phyloP scores from a whole-genome alignment of 2,329 filamentous ascomycete species.

The Corniculantispora saksenae region DNA sequence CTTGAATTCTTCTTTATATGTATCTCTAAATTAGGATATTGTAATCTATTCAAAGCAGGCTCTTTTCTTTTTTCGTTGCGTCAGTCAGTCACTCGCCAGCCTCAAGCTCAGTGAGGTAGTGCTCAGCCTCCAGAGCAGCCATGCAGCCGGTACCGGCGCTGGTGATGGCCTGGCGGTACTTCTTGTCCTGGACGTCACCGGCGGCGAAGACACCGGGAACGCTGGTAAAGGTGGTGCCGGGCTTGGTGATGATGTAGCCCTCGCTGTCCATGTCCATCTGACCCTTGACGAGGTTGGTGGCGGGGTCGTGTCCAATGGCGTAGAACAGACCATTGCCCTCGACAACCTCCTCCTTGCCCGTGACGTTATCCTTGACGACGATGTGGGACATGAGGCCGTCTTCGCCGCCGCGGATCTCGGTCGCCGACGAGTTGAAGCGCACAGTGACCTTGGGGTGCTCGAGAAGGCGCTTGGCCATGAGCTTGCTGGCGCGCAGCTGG shows the following conservation, averaged over 20 bases:
- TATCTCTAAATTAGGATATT: background rate
- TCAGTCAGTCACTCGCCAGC: constrained; percentile 31
- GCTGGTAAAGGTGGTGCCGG: constrained; percentile 85
- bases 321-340: constrained; percentile 95
- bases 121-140: constrained; percentile 93
- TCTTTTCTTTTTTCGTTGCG: constrained; percentile 1
- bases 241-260: constrained; percentile 85
- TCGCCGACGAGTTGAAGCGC: constrained; percentile 77
- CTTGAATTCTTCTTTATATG: background rate
- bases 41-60: constrained; percentile 4
- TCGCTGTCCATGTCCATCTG: constrained; percentile 87
- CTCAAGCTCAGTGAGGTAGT: constrained; percentile 80
- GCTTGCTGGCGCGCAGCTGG: constrained; percentile 81
- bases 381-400: constrained; percentile 88
- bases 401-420: constrained; percentile 81
- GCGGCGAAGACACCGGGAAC: constrained; percentile 92
- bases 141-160: constrained; percentile 95
- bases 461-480: constrained; percentile 85
- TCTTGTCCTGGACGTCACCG: constrained; percentile 98
- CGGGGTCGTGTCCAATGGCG: constrained; percentile 94
- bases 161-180: constrained; percentile 95
- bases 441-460: constrained; percentile 89
- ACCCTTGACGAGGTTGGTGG: constrained; percentile 84
- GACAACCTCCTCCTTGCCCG: constrained; percentile 77
- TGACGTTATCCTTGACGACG: constrained; percentile 75